Evolutionary conservation across 345 rosid species (phyloP), one percentile per base, ranked within the genome.

Genomic region (Eucalyptus curtisii): DNA sequence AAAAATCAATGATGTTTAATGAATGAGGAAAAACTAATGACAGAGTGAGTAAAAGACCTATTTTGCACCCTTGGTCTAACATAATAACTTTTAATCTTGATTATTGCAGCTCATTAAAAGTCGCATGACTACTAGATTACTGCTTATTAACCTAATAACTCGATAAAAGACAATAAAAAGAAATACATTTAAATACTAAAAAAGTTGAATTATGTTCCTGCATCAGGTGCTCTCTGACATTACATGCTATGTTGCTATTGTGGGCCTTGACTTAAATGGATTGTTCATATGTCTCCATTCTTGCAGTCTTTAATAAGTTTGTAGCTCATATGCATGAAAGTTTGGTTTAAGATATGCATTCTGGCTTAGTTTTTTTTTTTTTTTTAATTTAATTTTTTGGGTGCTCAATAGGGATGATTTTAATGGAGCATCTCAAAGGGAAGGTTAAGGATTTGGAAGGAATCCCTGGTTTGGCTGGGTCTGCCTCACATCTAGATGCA

Each of bases 351-450:
- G 0, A 68, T 17, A 68, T 76, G 82, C 47, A 40, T 76, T 45
- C 40, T 61, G 84, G 22, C 40, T 14, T 61, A 14, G 40, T 48
- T 86, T 31, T 87, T n/a, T n/a, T n/a, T n/a, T n/a, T n/a, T n/a
- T n/a, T n/a, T 9, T 10, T 44, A 2, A 24, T 42, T 30, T 11
- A n/a, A 59, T 31, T 22, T 40, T 37, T 86, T 9, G n/a, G 50
- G 10, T 61, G 59, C 86, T 68, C 14, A 40, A 87, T 91, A 93
- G 94, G 92, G 13, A 50, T 92, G 61, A 64, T 93, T 91, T 89
- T 95, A 90, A 91, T 94, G 95, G 94, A 93, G 50, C 68, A 61
- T 87, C 15, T 89, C n/a, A 93, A 92, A 89, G 95, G 81, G 55
- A 91, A 90, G 86, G 24, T 91, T 16, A 86, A 91, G 86, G 92